A percentile compares a stretch with the other conserved stretches of the same genome.
These are phyloP conservation scores for Brassica nigra DNA, from an alignment of 345 rosid species.

Conservation along the genomic window DNA sequence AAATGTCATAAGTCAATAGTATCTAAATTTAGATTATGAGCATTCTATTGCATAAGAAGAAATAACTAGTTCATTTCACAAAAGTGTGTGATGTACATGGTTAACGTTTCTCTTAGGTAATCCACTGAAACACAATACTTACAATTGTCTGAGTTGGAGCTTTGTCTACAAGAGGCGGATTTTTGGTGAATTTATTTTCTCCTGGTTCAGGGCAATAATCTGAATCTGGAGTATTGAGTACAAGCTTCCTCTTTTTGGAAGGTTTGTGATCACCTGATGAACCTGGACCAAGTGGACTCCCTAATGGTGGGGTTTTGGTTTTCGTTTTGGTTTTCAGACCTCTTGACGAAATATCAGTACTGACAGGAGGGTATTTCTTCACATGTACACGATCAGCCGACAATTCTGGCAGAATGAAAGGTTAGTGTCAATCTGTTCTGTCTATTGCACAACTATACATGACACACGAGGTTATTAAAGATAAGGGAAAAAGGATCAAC, in stretches of 20 bases:
- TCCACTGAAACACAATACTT: constrained; percentile 24
- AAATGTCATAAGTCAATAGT: constrained; percentile 16
- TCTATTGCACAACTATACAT: constrained; percentile 3
- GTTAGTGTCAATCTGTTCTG: constrained; percentile 20
- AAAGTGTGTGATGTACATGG: background rate
- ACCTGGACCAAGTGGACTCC: constrained; percentile 18
- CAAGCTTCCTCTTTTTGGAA: constrained; percentile 47
- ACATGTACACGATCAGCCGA: constrained; percentile 14
- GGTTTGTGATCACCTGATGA: constrained; percentile 29
- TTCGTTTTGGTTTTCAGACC: constrained; percentile 26
- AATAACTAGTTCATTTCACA: background rate
- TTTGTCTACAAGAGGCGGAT: constrained; percentile 31
- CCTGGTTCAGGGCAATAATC: constrained; percentile 24
- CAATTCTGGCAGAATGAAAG: constrained; percentile 20
- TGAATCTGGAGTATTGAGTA: constrained; percentile 26
- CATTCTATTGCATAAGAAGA: constrained; percentile 7
- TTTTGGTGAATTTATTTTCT: constrained; percentile 21
- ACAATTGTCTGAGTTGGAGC: constrained; percentile 36
- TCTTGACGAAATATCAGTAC: constrained; percentile 8
- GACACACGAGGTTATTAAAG: background rate
- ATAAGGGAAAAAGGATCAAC: constrained; percentile 21
- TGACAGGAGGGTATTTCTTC: constrained; percentile 32
- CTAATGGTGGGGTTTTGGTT: constrained; percentile 24
- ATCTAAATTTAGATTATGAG: background rate
- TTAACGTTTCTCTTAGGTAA: constrained; percentile 15